Base-by-base conservation (phyloP, 805 yeast species). In the Starmerella apis region DNA sequence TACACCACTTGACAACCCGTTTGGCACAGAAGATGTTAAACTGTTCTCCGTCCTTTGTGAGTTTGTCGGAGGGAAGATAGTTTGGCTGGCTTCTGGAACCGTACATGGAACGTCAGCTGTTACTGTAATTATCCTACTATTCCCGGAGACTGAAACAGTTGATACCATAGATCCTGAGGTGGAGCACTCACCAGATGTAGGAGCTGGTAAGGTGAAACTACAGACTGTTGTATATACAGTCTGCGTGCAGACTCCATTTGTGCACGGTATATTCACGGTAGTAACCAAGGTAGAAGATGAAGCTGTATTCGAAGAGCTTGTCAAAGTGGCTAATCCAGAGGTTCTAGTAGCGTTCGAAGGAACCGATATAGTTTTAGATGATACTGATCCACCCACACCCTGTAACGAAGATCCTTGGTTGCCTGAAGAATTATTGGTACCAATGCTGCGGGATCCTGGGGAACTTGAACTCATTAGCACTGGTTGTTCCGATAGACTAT, bases 201-300 rank as follows among this genome's bases (percentile, higher is more conserved):
- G 31, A 18, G 16, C 32, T 5, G 43, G 43, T 9, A 24, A 11
- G 4, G 43, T 39, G 43, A 39, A 25, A 19, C 23, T 32, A 5
- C 47, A 46, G 4, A 39, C 43, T 8, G 43, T 39, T 16, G 43
- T 39, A 23, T 24, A 39, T 35, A 23, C 27, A 8, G 31, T 19
- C 2, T 50, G 46, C 11, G 50, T 47, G 23, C 38, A 33, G 5
- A 33, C 23, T 10, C 22, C 38, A 4, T 33, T 18, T 4, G 38
- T 6, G 47, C 57, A 54, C n/a, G 46, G 54, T 6, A 43, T 41
- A 2, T 49, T 38, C 3, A 43, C 44, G 7, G 52, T 43, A 20
- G 54, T 46, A 18, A 28, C 24, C 14, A 27, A 22, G 7, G 44
- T 35, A 1, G 37, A 2, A 14, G 39, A 42, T 31, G 35, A 18